Percentiles rank a stretch among this genome's conserved stretches.
Conservation (phyloP, 2,329 filamentous ascomycete species). For the Dactylellina cionopaga region DNA sequence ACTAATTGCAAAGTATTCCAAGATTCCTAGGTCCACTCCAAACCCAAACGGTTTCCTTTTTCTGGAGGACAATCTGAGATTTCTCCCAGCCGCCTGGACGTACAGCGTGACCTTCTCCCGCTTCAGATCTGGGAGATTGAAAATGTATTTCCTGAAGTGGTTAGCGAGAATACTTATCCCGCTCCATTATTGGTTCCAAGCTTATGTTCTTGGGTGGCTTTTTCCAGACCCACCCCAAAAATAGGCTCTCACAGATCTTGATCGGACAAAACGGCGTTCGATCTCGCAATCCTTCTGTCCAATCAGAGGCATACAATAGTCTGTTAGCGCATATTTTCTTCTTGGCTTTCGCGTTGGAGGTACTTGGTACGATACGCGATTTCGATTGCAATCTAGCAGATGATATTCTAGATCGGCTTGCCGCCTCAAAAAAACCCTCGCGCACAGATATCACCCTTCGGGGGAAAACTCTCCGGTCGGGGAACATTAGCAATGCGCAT, state of each 20-base stretch:
- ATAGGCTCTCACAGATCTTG: slow-evolving; percentile 50
- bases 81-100: slow-evolving; percentile 34
- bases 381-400: slow-evolving; percentile 45
- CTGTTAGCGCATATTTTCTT: neutral
- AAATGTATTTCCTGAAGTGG: slow-evolving; percentile 25
- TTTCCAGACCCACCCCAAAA: slow-evolving; percentile 47
- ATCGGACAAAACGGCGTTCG: slow-evolving; percentile 37
- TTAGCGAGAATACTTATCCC: slow-evolving; percentile 43
- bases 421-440: neutral
- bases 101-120: slow-evolving; percentile 37
- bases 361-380: slow-evolving; percentile 40
- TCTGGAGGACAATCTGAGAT: slow-evolving; percentile 16
- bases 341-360: slow-evolving; percentile 27
- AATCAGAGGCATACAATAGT: slow-evolving; percentile 23
- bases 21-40: neutral
- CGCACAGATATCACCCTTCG: neutral
- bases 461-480: slow-evolving; percentile 28
- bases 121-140: slow-evolving; percentile 29
- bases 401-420: slow-evolving; percentile 23
- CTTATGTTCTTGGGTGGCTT: slow-evolving; percentile 22
- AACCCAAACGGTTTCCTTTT: slow-evolving; percentile 42
- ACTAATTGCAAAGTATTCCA: neutral
- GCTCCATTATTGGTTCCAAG: slow-evolving; percentile 35
- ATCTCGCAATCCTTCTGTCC: slow-evolving; percentile 40
- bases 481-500: neutral